Base-by-base conservation (phyloP, 148 eudicot species). In the Oxyria digyna region DNA sequence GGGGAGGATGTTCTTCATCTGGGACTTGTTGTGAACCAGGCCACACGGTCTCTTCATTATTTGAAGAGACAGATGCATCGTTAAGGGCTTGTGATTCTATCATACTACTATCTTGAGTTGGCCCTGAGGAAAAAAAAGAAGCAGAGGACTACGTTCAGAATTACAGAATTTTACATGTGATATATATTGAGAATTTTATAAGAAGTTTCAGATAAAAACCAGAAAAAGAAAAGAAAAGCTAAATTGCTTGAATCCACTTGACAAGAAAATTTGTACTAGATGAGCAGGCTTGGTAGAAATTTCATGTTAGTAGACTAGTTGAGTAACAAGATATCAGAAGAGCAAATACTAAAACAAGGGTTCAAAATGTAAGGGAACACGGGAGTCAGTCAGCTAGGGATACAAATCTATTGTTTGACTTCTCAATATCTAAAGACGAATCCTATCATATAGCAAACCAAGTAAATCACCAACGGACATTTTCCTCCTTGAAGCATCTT, bases 21-120 rank as follows among this genome's bases (percentile, higher is more conserved):
- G 37, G 64, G 69, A 52, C 74, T 77, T 76, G 82, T 43, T 46
- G 74, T 21, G 77, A 75, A 73, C 81, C 69, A 42, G 76, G n/a
- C 66, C 66, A 52, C 59, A 62, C 67, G 54, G 59, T 70, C 70
- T 84, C 88, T 46, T 71, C 87, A 74, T 67, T 71, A 69, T 67
- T 67, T 43, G 85, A 67, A 37, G 81, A 71, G 21, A 20, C 69
- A 35, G 74, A 66, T 23, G 78, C 68, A 70, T 81, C 86, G 64
- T 73, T 73, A 43, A 78, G 65, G 37, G 27, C 77, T 33, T 77
- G 83, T 8, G 76, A 69, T 62, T 80, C 75, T 57, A 76, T 72
- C 29, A 64, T 26, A 68, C 64, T 54, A 46, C 70, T 21, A 72
- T 42, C 74, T 50, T 78, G 80, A 43, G 78, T 18, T 27, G 75